Evolutionary conservation across 2,329 filamentous ascomycete species (phyloP).

Genomic region (Aspergillus floridensis): DNA sequence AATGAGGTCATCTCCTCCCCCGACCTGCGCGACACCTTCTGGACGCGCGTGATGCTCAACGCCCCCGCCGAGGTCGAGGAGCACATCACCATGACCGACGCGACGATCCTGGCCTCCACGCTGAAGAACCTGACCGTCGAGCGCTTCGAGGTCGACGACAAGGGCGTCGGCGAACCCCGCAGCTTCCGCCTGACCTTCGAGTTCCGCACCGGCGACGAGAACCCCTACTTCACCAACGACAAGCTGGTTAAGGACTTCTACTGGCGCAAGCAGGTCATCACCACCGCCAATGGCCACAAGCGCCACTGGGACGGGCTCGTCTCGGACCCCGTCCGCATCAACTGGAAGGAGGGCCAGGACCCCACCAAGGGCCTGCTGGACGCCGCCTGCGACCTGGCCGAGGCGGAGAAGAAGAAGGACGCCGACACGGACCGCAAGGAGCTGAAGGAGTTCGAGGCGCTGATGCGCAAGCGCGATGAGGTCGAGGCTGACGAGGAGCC

Average conservation of each 20-base stretch:
- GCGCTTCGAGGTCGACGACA: constrained; percentile 69
- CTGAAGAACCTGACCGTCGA: constrained; percentile 70
- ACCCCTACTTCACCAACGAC: constrained; percentile 76
- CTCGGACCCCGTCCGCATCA: constrained; percentile 82
- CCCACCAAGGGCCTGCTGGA: constrained; percentile 76
- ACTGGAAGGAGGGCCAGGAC: constrained; percentile 85
- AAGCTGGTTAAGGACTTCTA: constrained; percentile 89
- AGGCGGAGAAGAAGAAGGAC: constrained; percentile 55
- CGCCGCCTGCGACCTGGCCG: constrained; percentile 67
- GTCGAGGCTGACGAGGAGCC: constrained; percentile 32
- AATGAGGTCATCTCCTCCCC: constrained; percentile 68
- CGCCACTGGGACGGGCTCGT: constrained; percentile 73
- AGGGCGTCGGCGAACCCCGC: constrained; percentile 70
- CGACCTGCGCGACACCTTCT: constrained; percentile 64
- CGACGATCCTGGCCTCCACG: constrained; percentile 62
- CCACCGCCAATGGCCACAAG: constrained; percentile 41
- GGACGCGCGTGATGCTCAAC: constrained; percentile 89
- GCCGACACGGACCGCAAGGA: constrained; percentile 47
- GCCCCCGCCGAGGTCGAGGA: constrained; percentile 82
- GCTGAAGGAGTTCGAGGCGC: constrained; percentile 52
- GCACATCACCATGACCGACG: constrained; percentile 79
- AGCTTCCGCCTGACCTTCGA: constrained; percentile 74
- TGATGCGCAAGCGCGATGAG: constrained; percentile 51
- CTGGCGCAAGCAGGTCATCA: constrained; percentile 63
- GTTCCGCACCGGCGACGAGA: constrained; percentile 61